These are phyloP conservation scores for Botrytis fabae DNA, from an alignment of 2,329 filamentous ascomycete species.

Conservation along the genomic window DNA sequence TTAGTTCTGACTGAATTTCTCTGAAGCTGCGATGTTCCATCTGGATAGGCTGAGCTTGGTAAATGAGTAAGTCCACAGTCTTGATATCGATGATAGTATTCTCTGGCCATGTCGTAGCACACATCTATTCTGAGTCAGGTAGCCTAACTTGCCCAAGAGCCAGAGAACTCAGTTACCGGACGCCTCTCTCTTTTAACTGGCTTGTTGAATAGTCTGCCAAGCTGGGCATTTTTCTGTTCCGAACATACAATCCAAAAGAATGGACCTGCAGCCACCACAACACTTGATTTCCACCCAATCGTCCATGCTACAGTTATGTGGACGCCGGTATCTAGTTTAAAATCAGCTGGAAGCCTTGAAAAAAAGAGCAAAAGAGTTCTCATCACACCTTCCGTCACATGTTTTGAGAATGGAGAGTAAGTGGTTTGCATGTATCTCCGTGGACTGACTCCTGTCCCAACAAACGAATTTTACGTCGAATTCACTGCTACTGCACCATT, in stretches of 20 bases:
- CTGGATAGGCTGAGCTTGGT: neutral
- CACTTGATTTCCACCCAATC: neutral
- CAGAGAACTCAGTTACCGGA: neutral
- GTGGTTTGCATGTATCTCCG: neutral
- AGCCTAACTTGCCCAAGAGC: neutral
- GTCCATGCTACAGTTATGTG: neutral
- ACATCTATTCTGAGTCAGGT: neutral
- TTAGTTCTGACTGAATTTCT: neutral
- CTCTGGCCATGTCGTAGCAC: neutral
- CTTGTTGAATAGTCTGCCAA: neutral
- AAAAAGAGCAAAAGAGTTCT: neutral
- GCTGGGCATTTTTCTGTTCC: neutral
- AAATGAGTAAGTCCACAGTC: too few relatives aligned
- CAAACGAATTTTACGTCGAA: neutral
- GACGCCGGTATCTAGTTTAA: neutral
- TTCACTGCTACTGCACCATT: neutral
- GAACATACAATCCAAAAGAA: neutral
- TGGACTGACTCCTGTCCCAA: neutral
- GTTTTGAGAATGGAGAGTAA: neutral
- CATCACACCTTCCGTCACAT: neutral
- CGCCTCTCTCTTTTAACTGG: neutral
- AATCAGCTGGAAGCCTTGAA: neutral
- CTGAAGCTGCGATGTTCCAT: neutral
- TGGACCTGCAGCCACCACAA: neutral
- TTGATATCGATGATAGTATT: neutral